Evolutionary conservation across 208 protist genomes (phyloP), one percentile per base, ranked within the genome.

Genomic region (Trypanosoma scelopori): DNA sequence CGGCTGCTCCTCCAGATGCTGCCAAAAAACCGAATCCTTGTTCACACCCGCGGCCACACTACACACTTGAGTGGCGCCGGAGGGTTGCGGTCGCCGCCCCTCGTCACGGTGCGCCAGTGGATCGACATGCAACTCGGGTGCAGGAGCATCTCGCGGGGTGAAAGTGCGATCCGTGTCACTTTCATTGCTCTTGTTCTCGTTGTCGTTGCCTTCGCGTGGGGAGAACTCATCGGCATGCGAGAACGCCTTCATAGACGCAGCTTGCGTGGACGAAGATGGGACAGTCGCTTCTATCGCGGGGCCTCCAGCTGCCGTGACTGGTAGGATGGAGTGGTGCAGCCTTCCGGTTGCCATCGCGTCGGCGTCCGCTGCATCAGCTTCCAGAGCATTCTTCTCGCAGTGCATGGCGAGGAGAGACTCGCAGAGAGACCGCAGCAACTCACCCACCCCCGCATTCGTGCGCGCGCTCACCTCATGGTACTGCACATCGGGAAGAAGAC

Each of bases 401-500:
- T 37, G 32, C 9, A 11, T 37, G 32, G 32, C 3, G 30, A 87
- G 63, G 27, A 83, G 70, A 5, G 67, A 49, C 4, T 64, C 25
- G 55, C 71, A 81, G 13, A 87, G 43, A 20, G 64, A 42, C 1
- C 41, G 27, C n/a, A 87, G 64, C 37, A 83, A 53, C 1, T 58
- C 55, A n/a, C 39, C 5, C 43, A 87, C 51, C 18, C 74, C 58
- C 32, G 46, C 47, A 39, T 71, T 69, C 3, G 47, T 73, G 30
- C 63, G 59, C 9, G 82, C 74, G 39, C 82, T 87, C 32, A 82
- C 78, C 65, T 87, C 82, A n/a, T 66, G 68, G 55, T 87, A 87
- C 52, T 82, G 66, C 1, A 82, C 67, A 22, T 81, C 74, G 11
- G 60, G 63, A n/a, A 86, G 68, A 43, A 76, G 1, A 53, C 67